These are phyloP conservation scores for Lagenidium giganteum DNA, from an alignment of 352 stramenopile genomes.

Conservation along the genomic window DNA sequence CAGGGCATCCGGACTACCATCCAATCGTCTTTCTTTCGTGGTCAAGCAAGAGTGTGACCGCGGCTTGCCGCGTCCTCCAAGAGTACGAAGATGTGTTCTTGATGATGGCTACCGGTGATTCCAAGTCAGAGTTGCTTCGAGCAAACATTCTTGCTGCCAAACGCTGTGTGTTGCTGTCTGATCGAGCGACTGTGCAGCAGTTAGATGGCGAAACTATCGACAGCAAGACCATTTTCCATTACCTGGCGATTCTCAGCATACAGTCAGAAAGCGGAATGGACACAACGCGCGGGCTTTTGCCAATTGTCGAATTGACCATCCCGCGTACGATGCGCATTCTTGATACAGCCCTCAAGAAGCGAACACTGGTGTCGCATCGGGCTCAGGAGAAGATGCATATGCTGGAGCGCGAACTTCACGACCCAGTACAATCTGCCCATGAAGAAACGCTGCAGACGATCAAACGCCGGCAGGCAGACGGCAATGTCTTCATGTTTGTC, in stretches of 20 bases:
- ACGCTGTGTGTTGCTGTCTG: slow-evolving; percentile 52
- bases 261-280: slow-evolving; percentile 41
- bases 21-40: slow-evolving; percentile 62
- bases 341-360: slow-evolving; percentile 54
- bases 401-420: too few species aligned
- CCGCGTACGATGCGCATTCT: slow-evolving; percentile 65
- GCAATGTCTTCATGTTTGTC: too few species aligned
- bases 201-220: slow-evolving; percentile 58
- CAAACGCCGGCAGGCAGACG: too few species aligned
- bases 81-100: slow-evolving; percentile 49
- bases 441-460: too few species aligned
- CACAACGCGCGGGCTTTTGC: slow-evolving; percentile 36
- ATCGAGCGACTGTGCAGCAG: slow-evolving; percentile 46
- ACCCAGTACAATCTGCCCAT: too few species aligned
- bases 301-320: slow-evolving; percentile 61
- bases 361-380: slow-evolving; percentile 27
- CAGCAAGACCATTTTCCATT: slow-evolving; percentile 60
- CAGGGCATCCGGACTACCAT: slow-evolving; percentile 31
- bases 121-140: slow-evolving; percentile 44
- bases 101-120: slow-evolving; percentile 48
- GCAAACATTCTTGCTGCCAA: slow-evolving; percentile 50
- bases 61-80: slow-evolving; percentile 22
- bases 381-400: slow-evolving; percentile 33
- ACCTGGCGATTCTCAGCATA: slow-evolving; percentile 56
- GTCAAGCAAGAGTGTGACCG: slow-evolving; percentile 22